These are phyloP conservation scores for Tephrocybe sp. DNA, from an alignment of 768 basidiomycete species.

Conservation along the genomic window DNA sequence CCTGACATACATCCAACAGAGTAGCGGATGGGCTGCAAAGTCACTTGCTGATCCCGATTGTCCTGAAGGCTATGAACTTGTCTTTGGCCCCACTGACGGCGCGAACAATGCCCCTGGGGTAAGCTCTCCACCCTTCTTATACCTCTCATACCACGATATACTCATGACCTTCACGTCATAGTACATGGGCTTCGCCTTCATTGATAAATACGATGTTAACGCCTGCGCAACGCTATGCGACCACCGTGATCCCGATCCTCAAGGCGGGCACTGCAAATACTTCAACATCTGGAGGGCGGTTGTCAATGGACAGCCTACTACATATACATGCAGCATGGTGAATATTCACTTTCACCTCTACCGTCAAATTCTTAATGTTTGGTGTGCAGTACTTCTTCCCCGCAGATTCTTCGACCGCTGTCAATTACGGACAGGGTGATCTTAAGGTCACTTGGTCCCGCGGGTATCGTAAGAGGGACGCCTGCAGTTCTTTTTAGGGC, in stretches of 20 bases:
- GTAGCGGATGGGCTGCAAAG: conserved; percentile 39
- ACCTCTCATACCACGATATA: not conserved
- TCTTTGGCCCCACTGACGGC: conserved; percentile 44
- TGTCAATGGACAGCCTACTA: conserved; percentile 39
- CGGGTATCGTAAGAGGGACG: conserved; percentile 40
- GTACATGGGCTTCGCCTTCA: conserved; percentile 51
- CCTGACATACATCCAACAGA: conserved; percentile 44
- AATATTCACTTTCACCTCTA: no score
- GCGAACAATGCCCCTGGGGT: conserved; percentile 42
- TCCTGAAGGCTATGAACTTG: conserved; percentile 44
- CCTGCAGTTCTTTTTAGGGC: conserved; percentile 25
- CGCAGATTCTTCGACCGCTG: conserved; percentile 43
- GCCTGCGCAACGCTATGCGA: conserved; percentile 44
- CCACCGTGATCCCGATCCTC: conserved; percentile 37
- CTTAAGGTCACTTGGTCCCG: conserved; percentile 45
- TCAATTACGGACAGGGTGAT: conserved; percentile 43
- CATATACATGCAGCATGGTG: conserved; percentile 50
- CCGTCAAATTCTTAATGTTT: no score
- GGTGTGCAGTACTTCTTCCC: conserved; percentile 45
- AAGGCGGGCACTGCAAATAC: conserved; percentile 44
- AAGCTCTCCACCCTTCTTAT: conserved; percentile 6
- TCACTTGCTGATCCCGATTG: conserved; percentile 35
- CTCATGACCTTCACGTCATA: conserved; percentile 14
- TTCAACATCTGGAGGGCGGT: conserved; percentile 54
- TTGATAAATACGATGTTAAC: conserved; percentile 44